These are phyloP conservation scores for Acacia pycnantha DNA, from an alignment of 331 rosid species.

Conservation along the genomic window DNA sequence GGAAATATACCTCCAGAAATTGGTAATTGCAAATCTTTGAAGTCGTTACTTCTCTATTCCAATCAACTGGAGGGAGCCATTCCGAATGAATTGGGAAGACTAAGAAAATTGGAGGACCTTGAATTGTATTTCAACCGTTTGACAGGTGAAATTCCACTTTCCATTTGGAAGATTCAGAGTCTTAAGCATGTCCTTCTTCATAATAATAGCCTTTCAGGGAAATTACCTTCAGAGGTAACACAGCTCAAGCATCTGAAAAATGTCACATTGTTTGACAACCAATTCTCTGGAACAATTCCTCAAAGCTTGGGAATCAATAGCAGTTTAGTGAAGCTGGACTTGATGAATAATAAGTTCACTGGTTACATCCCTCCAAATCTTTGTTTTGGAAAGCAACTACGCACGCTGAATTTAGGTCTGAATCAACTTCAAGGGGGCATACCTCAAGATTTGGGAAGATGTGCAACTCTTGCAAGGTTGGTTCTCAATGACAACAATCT, in stretches of 20 bases:
- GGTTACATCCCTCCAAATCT: not conserved
- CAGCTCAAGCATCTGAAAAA: constrained; percentile 41
- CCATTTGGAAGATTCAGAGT: constrained; percentile 67
- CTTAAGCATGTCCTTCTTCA: constrained; percentile 44
- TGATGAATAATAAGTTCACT: constrained; percentile 42
- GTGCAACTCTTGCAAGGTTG: constrained; percentile 52
- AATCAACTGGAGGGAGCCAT: constrained; percentile 62
- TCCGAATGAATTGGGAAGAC: constrained; percentile 55
- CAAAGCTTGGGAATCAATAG: constrained; percentile 8
- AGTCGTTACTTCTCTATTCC: constrained; percentile 23
- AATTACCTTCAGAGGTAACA: constrained; percentile 49
- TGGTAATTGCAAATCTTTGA: constrained; percentile 53
- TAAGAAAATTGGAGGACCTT: constrained; percentile 44
- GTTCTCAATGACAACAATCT: constrained; percentile 45
- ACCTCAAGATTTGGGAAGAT: constrained; percentile 51
- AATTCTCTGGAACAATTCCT: not conserved
- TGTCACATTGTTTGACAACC: constrained; percentile 1
- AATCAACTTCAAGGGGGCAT: constrained; percentile 6
- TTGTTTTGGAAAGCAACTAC: not conserved
- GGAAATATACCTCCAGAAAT: constrained; percentile 65
- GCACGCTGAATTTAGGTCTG: not conserved
- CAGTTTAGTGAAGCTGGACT: constrained; percentile 26
- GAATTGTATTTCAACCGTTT: constrained; percentile 41
- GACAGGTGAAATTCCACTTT: constrained; percentile 59
- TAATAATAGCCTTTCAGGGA: constrained; percentile 55